Evolutionary conservation across 2,329 filamentous ascomycete species (phyloP), one percentile per base, ranked within the genome.

Genomic region (Gnomoniopsis smithogilvyi): DNA sequence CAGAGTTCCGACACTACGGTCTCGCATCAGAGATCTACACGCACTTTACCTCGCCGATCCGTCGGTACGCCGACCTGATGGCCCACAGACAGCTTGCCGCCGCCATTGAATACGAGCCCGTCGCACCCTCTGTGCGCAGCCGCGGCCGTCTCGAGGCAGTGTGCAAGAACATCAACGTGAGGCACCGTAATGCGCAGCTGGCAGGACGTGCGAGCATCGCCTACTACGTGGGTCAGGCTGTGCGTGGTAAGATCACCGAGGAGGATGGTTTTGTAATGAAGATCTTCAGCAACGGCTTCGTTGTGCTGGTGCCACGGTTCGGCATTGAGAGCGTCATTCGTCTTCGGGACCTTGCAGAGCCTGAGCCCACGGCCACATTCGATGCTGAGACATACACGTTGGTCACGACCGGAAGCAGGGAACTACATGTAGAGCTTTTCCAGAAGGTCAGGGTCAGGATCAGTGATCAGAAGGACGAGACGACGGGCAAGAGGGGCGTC

Each of bases 21-120:
- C 87, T 99, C 38, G 96, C 96, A 0, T 92, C 90, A 3, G 91
- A 96, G 69, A 99, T 99, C 72, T 99, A 99, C 78, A 99, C 95
- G 2, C 95, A 99, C 74, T 99, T 99, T 76, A 99, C 95, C 0
- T 96, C 91, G 3, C 96, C 95, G 3, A 99, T 99, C 71, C 90
- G 95, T 60, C 91, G 96, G 33, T 99, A 99, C 72, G 94, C 94
- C n/a, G 95, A 99, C 77, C 83, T 99, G 2, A 87, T 96, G 58
- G 94, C 92, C 6, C 94, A 99, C 74, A 84, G 94, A 15, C 95
- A 99, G 78, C 87, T 99, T 54, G 94, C 95, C 0, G 94, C 95
- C 11, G 93, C 95, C 33, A 98, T 99, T 69, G 91, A 89, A 60
- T 98, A 98, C 78, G 93, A 93, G 77, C 80, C 88, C 43, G 82